These are phyloP conservation scores for Obba rivulosa DNA, from an alignment of 768 basidiomycete species.

Conservation along the genomic window DNA sequence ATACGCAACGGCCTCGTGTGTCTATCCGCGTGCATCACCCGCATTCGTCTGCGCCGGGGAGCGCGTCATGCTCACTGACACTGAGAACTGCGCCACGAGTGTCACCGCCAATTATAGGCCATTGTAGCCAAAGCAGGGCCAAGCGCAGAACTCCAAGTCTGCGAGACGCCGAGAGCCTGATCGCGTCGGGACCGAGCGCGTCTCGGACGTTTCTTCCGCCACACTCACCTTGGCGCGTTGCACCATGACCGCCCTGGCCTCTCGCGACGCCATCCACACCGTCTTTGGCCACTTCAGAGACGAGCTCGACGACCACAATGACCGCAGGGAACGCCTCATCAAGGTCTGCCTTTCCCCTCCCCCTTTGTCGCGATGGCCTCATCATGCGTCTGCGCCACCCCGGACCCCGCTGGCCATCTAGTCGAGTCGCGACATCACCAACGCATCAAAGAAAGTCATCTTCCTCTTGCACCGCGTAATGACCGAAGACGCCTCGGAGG, in stretches of 20 bases:
- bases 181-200: no score
- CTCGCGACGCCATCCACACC: constrained; percentile 18
- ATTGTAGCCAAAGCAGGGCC: no score
- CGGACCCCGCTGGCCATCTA: constrained; percentile 23
- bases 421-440: constrained; percentile 85
- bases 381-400: background rate
- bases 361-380: background rate
- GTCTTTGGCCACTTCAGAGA: constrained; percentile 60
- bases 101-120: no score
- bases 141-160: no score
- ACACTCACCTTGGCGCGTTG: background rate
- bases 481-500: constrained; percentile 32
- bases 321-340: constrained; percentile 85
- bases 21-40: no score
- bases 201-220: background rate
- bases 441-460: constrained; percentile 88
- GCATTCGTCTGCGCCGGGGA: no score
- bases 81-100: no score
- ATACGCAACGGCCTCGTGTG: no score
- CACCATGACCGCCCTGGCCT: constrained; percentile 3
- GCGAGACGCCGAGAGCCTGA: no score
- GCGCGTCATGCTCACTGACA: no score
- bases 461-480: constrained; percentile 83
- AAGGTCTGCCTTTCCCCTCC: constrained; percentile 48
- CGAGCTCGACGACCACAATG: constrained; percentile 79